Conservation (phyloP, 202 grass and related monocot species). For the Eragrostis tef region DNA sequence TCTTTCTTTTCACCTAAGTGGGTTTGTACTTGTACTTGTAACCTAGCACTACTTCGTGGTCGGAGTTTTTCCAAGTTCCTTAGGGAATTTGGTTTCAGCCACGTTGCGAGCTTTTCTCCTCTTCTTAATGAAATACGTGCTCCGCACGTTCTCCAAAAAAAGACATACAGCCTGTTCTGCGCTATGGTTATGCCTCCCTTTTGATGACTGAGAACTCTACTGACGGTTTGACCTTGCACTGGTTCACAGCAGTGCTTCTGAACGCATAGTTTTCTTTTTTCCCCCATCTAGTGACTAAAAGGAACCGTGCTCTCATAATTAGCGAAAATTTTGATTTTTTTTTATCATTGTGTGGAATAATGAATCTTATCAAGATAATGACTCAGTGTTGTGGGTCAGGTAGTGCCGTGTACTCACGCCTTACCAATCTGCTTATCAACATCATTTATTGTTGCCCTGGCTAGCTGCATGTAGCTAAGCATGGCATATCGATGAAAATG, state of each 20-base stretch:
- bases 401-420: not conserved
- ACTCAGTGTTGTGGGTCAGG: not conserved
- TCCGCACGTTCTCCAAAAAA: too few species aligned
- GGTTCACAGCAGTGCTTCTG: not conserved
- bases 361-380: not conserved
- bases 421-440: not conserved
- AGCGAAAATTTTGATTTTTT: not conserved
- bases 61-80: too few species aligned
- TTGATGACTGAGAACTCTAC: not conserved
- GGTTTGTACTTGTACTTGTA: too few species aligned
- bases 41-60: too few species aligned
- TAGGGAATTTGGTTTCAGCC: too few species aligned
- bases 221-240: not conserved
- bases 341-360: not conserved
- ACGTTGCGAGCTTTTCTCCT: too few species aligned
- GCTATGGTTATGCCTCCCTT: not conserved
- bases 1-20: too few species aligned
- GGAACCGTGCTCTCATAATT: not conserved
- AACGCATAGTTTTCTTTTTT: not conserved
- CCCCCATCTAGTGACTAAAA: not conserved
- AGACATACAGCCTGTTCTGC: not conserved
- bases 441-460: not conserved
- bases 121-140: too few species aligned
- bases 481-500: not conserved
- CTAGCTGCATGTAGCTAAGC: conserved; percentile 1